A percentile compares a stretch with the other conserved stretches of the same genome.
Evolutionary conservation across 768 basidiomycete genomes (phyloP).

Genomic region (Cystobasidiopsis lactophilus): DNA sequence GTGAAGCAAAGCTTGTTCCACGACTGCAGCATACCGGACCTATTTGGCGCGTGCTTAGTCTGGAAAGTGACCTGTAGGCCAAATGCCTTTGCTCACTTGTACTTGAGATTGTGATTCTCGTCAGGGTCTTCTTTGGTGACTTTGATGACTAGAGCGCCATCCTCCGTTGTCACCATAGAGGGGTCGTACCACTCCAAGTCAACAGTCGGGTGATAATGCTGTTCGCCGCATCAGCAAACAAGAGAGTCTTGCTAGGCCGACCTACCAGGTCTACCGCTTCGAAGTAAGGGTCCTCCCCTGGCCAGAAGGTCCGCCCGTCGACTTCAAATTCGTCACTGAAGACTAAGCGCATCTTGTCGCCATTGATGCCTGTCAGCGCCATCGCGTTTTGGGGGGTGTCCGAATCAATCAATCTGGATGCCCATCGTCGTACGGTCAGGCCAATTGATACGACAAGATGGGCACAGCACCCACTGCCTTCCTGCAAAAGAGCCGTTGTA

Average conservation of each 20-base stretch:
- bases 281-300: conserved; percentile 31
- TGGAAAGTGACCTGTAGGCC: conserved; percentile 7
- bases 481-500: background rate
- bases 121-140: conserved; percentile 6
- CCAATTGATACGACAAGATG: no score
- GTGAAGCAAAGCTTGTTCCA: conserved; percentile 21
- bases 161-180: conserved; percentile 23
- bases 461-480: no score
- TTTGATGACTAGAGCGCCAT: background rate
- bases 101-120: conserved; percentile 4
- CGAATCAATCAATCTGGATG: background rate
- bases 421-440: no score
- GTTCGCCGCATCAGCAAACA: no score
- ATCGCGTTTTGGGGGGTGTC: background rate
- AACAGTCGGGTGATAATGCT: conserved; percentile 27
- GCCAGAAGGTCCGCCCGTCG: conserved; percentile 52
- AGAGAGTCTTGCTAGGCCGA: no score
- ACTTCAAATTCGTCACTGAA: conserved; percentile 73
- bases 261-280: conserved; percentile 29
- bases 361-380: background rate
- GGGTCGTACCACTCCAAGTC: conserved; percentile 28
- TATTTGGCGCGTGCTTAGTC: background rate
- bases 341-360: conserved; percentile 39
- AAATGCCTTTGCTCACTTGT: conserved; percentile 19
- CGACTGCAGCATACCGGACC: background rate